Base-by-base conservation (phyloP, 768 basidiomycete genomes). In the Boletus speciosus region DNA sequence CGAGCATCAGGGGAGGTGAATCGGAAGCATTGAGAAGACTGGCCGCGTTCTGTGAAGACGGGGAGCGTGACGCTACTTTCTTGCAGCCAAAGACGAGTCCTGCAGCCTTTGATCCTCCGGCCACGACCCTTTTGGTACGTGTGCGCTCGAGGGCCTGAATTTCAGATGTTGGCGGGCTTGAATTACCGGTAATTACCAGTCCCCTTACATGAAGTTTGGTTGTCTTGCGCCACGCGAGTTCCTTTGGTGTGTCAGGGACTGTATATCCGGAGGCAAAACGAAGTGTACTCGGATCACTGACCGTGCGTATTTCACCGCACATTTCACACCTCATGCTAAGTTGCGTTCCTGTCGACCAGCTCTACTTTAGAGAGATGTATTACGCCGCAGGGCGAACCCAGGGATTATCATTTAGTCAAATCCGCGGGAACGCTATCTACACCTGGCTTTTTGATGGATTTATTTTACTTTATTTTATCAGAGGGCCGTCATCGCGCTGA, bases 1-100 rank as follows among this genome's bases (percentile, higher is more conserved):
- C 67, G 57, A 60, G 67, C 51, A 65, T 67, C 64, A 65, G 60
- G 56, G 69, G 58, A 59, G 61, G 68, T 51, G 60, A 69, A 57
- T 63, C 51, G 55, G 58, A 66, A 59, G 67, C 54, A 36, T 25
- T 48, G 15, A 59, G 49, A 65, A 59, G 62, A 34, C 52, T 49
- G 35, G 56, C 31, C 9, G 49, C 27, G 44, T 59, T 66, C 54
- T 58, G 56, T 56, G 65, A 60, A 37, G 53, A 54, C 40, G 31
- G 23, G 37, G 54, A 31, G 49, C 48, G 52, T 51, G 53, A 55
- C 35, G 54, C 34, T 27, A 37, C 48, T 38, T 62, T 67, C 52
- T 55, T 52, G 55, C 62, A 61, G 52, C 36, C 47, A 54, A 42
- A 53, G 47, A 40, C 59, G 9, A 36, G 48, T 39, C 54, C 49